These are phyloP conservation scores for Schizonepeta tenuifolia DNA, from an alignment of 257 asterid species.

Conservation along the genomic window DNA sequence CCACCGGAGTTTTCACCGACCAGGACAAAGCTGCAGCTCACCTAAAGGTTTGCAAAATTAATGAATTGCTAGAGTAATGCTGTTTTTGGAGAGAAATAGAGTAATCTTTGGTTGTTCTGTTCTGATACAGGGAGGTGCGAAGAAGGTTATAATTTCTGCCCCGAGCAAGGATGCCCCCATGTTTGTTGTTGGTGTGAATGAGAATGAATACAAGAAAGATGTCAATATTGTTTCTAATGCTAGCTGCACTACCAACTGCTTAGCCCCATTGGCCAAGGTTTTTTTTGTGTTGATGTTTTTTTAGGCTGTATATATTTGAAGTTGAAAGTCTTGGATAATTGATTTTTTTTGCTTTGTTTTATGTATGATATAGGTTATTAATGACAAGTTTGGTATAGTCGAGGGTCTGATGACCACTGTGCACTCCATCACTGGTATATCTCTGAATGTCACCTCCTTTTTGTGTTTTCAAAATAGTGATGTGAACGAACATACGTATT, in stretches of 20 bases:
- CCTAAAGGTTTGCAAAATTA: constrained; percentile 56
- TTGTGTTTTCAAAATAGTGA: neutral
- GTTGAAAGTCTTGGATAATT: neutral
- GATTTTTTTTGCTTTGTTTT: neutral
- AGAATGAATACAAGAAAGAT: constrained; percentile 78
- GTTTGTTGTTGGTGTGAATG: constrained; percentile 92
- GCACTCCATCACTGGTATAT: constrained; percentile 54
- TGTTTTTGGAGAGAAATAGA: neutral
- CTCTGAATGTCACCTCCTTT: neutral
- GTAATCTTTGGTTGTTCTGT: too few species aligned
- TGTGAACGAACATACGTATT: neutral
- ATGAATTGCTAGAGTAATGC: neutral
- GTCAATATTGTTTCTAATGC: constrained; percentile 83
- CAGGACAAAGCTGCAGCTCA: constrained; percentile 91
- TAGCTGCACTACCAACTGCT: constrained; percentile 89
- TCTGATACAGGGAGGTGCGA: constrained; percentile 71
- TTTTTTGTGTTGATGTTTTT: neutral
- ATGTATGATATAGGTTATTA: constrained; percentile 54
- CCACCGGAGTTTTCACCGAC: constrained; percentile 83
- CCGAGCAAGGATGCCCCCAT: constrained; percentile 85
- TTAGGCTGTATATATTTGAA: neutral
- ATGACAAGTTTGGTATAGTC: constrained; percentile 81
- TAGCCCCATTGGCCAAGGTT: constrained; percentile 89
- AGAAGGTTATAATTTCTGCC: constrained; percentile 84
- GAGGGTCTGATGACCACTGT: constrained; percentile 79